Conservation (phyloP, 345 rosid species). For the Angophora floribunda region DNA sequence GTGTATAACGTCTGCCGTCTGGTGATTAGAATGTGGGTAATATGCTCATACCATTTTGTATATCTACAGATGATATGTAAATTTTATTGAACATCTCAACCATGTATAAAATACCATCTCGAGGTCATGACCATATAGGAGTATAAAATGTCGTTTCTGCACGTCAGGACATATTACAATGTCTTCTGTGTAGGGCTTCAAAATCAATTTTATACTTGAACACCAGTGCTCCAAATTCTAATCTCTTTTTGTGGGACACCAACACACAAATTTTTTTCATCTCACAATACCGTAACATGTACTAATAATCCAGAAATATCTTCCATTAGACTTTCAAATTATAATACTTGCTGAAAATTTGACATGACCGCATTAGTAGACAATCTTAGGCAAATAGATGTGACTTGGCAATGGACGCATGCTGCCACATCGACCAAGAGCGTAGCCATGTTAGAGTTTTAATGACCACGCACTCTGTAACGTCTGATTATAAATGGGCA, state of each 20-base stretch:
- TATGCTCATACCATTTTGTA: no score
- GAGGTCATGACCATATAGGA: no score
- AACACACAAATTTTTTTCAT: no score
- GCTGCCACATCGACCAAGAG: background rate
- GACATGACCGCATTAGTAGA: rapidly evolving
- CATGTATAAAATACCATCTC: background rate
- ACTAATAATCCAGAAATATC: background rate
- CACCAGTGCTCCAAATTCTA: background rate
- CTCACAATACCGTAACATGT: rapidly evolving
- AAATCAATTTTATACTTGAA: conserved; percentile 13
- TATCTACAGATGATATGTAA: no score
- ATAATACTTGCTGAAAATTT: background rate
- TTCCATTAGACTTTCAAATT: background rate
- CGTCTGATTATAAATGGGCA: background rate
- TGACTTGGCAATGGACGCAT: rapidly evolving
- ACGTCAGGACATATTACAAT: background rate
- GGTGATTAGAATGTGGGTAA: no score
- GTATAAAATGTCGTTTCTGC: background rate
- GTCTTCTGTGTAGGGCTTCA: conserved; percentile 67
- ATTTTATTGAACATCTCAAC: background rate
- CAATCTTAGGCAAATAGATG: background rate
- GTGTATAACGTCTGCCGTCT: no score
- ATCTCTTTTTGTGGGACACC: background rate
- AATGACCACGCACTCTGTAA: rapidly evolving
- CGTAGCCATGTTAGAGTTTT: background rate